A percentile compares a stretch with the other conserved stretches of the same genome.
Evolutionary conservation across 1,284 basidiomycete genomes (phyloP).

Genomic region (Austropuccinia psidii): DNA sequence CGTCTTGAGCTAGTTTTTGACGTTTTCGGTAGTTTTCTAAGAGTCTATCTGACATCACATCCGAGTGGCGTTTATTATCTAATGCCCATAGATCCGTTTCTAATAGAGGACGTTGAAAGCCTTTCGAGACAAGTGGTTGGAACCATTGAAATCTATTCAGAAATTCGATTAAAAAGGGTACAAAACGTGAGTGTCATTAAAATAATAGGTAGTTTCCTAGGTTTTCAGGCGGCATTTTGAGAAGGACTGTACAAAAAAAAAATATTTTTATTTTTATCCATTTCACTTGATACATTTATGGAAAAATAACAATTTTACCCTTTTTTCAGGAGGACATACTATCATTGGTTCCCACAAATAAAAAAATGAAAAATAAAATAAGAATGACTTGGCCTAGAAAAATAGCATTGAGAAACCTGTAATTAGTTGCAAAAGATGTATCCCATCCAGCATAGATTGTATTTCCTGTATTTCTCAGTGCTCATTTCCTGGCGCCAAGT

Average conservation of each 20-base stretch:
- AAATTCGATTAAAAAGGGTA: neutral
- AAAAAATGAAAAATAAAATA: no score
- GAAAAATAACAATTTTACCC: no score
- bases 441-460: no score
- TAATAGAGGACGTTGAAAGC: constrained; percentile 68
- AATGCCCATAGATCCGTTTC: constrained; percentile 77
- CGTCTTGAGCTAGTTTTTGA: neutral
- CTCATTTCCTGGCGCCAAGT: no score
- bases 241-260: neutral
- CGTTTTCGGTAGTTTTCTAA: constrained; percentile 57
- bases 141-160: constrained; percentile 4
- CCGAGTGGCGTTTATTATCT: constrained; percentile 52
- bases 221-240: neutral
- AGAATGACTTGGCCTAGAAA: no score
- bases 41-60: constrained; percentile 59
- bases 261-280: neutral
- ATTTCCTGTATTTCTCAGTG: no score
- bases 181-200: neutral
- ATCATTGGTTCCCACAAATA: no score
- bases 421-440: no score
- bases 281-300: no score
- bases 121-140: neutral
- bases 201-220: neutral
- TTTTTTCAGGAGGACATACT: no score
- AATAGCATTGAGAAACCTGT: no score